Evolutionary conservation across 139 green algal species (phyloP).

Genomic region (Chlorella sp.): DNA sequence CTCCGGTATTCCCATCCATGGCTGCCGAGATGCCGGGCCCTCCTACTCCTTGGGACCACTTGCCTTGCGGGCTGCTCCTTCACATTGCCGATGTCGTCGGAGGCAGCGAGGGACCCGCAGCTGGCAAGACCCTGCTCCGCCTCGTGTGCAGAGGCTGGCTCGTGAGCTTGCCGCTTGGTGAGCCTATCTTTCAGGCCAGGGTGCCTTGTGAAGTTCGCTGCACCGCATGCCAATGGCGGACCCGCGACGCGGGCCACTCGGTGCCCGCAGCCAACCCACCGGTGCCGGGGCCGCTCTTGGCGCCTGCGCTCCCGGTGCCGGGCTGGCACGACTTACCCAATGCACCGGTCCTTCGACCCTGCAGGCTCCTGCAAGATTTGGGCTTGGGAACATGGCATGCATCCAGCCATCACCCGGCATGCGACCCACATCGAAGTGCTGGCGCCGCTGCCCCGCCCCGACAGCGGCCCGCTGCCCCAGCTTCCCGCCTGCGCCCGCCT

Average conservation of each 20-base stretch:
- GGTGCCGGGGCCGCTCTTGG: not conserved
- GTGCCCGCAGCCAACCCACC: not conserved
- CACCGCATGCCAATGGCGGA: too few species aligned
- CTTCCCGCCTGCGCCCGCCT: not conserved
- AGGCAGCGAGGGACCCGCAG: not conserved
- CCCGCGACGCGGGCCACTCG: not conserved
- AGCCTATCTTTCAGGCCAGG: not conserved
- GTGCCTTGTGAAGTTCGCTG: not conserved
- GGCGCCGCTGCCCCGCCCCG: constrained; percentile 4
- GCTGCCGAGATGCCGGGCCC: not conserved
- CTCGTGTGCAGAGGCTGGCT: not conserved
- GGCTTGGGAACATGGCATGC: not conserved
- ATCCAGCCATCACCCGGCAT: not conserved
- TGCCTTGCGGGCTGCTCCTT: not conserved
- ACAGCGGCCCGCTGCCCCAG: not conserved
- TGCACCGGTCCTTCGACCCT: not conserved
- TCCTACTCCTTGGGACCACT: not conserved
- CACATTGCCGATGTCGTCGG: not conserved
- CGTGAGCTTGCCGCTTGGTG: not conserved
- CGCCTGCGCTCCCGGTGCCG: not conserved
- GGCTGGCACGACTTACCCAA: not conserved
- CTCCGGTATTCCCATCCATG: too few species aligned
- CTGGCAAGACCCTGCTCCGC: not conserved
- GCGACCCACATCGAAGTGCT: not conserved
- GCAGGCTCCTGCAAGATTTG: not conserved